phyloP scores from a whole-genome alignment of 345 rosid species.

The Gossypium stocksii region DNA sequence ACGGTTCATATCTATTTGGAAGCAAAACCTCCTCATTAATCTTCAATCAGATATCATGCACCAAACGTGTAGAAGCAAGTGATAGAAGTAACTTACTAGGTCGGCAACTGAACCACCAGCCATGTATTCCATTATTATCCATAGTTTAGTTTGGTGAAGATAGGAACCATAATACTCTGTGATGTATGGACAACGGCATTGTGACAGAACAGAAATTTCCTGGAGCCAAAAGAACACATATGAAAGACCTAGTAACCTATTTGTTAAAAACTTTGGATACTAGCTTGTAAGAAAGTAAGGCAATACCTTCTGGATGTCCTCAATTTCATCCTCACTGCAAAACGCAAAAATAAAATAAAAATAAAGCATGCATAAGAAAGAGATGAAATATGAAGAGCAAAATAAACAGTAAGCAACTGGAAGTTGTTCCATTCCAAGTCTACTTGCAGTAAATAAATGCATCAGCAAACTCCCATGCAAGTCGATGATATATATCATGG shows the following conservation, averaged over 20 bases:
- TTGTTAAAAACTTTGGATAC: neutral
- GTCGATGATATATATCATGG: neutral
- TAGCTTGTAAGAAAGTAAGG: slow-evolving; percentile 17
- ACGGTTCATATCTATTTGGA: too few relatives aligned
- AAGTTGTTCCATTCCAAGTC: neutral
- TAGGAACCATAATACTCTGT: slow-evolving; percentile 96
- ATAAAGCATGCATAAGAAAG: slow-evolving; percentile 11
- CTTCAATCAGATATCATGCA: neutral
- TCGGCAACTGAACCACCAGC: slow-evolving; percentile 99
- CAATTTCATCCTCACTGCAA: slow-evolving; percentile 96
- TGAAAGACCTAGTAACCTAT: slow-evolving; percentile 23
- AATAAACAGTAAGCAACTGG: slow-evolving; percentile 4
- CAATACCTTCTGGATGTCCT: slow-evolving; percentile 94
- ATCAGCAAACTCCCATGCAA: neutral
- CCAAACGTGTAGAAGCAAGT: slow-evolving; percentile 9
- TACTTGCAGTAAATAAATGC: slow-evolving; percentile 4
- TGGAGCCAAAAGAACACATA: slow-evolving; percentile 27
- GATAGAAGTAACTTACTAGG: slow-evolving; percentile 64
- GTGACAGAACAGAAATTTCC: slow-evolving; percentile 96
- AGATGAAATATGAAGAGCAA: neutral
- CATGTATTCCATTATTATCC: slow-evolving; percentile 99
- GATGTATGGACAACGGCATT: slow-evolving; percentile 91
- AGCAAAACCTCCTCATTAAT: neutral
- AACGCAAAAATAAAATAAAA: slow-evolving; percentile 22
- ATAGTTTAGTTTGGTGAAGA: slow-evolving; percentile 92